Evolutionary conservation across 331 rosid genomes (phyloP), one percentile per base, ranked within the genome.

Genomic region (Cydonia oblonga): DNA sequence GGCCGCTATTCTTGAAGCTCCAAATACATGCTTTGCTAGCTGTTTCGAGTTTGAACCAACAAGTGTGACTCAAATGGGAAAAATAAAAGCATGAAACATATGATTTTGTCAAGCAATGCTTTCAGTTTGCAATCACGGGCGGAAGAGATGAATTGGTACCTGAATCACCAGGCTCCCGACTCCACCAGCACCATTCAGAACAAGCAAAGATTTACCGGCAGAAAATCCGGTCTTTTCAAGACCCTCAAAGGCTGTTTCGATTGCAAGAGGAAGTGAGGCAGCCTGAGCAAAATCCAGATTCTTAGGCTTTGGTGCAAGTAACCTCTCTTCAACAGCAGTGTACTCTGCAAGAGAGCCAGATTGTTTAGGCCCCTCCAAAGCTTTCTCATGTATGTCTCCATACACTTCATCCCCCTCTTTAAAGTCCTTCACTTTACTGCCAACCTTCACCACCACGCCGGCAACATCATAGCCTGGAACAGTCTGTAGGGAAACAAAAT

Each of bases 111-210:
- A 32, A 51, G 19, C 40, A 32, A 63, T 3, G 14, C 3, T 25
- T 11, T 24, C 26, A 70, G 14, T 16, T 40, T 8, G 56, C 70
- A 60, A 75, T 61, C 57, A 26, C 7, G 67, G 6, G 40, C 54
- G 42, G 30, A n/a, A 56, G 35, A 35, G 51, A 28, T 3, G 38
- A 57, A 49, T 49, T 16, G 25, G 46, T 80, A 93, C 98, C 98
- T 93, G 98, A 87, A 91, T 89, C 68, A 88, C 96, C 22, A 95
- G 79, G 83, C 96, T 91, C 76, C 97, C 99, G 75, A 91, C 99
- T 67, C 97, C 97, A 69, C 97, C 97, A 64, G 98, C 84, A 66
- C 96, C 99, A 79, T 91, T 95, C 24, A 95, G 84, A 76, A 95
- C 84, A 79, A 95, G 90, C 79, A 95, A 80, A 4, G 99, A 95